A percentile compares a stretch with the other conserved stretches of the same genome.
Conservation (phyloP, 768 basidiomycete genomes). For the Xerocomus potaroensis region DNA sequence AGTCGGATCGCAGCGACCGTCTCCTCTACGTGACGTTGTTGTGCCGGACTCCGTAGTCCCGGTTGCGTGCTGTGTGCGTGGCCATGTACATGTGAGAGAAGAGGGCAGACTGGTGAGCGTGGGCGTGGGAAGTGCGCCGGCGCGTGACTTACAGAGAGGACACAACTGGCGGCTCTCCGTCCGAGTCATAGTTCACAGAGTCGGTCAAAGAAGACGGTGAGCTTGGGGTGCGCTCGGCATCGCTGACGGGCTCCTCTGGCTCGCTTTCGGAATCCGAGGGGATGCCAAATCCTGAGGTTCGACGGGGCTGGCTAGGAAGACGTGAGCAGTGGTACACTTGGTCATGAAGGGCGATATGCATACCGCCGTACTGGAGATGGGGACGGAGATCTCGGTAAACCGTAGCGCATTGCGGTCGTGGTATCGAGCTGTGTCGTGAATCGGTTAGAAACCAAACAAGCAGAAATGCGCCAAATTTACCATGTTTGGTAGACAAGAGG, state of each 20-base stretch:
- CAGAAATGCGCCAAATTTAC: background rate
- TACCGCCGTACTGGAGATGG: constrained; percentile 46
- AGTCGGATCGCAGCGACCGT: constrained; percentile 45
- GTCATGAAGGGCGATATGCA: constrained; percentile 7
- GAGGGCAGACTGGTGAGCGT: background rate
- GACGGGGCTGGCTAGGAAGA: constrained; percentile 19
- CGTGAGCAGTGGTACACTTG: background rate
- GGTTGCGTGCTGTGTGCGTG: constrained; percentile 14
- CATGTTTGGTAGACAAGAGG: background rate
- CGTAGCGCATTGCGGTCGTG: constrained; percentile 44
- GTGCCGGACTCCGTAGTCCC: constrained; percentile 24
- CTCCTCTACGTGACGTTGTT: constrained; percentile 39
- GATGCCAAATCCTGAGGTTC: constrained; percentile 51
- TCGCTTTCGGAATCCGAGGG: constrained; percentile 45
- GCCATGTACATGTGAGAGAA: too few relatives aligned
- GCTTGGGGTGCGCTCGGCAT: constrained; percentile 31
- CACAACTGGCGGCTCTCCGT: constrained; percentile 34
- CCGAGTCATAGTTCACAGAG: constrained; percentile 42
- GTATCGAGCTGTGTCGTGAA: background rate
- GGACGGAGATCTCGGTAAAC: constrained; percentile 48
- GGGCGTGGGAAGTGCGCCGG: constrained; percentile 1
- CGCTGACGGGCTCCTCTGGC: constrained; percentile 32
- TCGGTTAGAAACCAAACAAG: constrained; percentile 4
- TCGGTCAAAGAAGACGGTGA: constrained; percentile 36
- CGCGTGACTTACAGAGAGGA: constrained; percentile 34